phyloP scores from a whole-genome alignment of 164 flowering plant species.

The Tinospora cordifolia region DNA sequence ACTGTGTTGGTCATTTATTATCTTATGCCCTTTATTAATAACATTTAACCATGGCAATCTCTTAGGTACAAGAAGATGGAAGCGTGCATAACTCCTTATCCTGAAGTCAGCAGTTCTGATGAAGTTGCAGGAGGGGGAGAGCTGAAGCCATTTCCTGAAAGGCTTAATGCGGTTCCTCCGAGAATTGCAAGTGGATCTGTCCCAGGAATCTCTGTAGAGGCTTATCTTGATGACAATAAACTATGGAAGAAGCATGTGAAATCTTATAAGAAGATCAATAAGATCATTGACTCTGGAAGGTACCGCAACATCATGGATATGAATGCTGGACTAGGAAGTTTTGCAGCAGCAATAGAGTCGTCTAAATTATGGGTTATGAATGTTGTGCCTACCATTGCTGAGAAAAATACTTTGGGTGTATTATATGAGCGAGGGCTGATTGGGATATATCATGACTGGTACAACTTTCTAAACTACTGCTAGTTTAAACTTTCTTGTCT shows the following conservation, averaged over 20 bases:
- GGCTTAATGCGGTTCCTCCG: conserved; percentile 77
- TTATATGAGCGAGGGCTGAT: conserved; percentile 79
- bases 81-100: conserved; percentile 63
- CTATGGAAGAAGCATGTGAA: conserved; percentile 80
- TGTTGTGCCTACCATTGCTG: conserved; percentile 86
- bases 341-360: conserved; percentile 75
- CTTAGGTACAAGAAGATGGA: conserved; percentile 89
- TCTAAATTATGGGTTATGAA: conserved; percentile 88
- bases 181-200: conserved; percentile 69
- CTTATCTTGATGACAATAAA: conserved; percentile 62
- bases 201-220: conserved; percentile 63
- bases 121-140: conserved; percentile 58
- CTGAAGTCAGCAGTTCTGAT: conserved; percentile 40
- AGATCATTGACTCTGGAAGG: conserved; percentile 65
- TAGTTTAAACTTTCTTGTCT: background rate
- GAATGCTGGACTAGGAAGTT: conserved; percentile 92
- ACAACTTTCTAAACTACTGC: conserved; percentile 11
- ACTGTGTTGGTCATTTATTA: background rate
- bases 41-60: background rate
- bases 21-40: background rate
- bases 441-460: conserved; percentile 98
- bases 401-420: conserved; percentile 65
- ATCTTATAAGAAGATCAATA: conserved; percentile 64
- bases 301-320: conserved; percentile 93
- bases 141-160: conserved; percentile 61